phyloP scores from a whole-genome alignment of 148 eudicot genomes.

The Camellia sinensis region DNA sequence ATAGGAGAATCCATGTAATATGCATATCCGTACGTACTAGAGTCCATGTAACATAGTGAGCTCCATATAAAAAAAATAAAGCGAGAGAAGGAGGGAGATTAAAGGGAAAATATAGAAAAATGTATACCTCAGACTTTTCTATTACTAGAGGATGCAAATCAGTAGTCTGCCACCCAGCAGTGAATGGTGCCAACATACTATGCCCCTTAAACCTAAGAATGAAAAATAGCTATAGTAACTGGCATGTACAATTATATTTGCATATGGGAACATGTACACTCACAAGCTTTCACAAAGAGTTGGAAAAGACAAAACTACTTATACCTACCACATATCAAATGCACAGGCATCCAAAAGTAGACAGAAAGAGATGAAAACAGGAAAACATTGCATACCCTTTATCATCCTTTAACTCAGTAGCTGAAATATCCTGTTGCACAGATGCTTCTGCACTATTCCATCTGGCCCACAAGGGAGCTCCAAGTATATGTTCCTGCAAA shows the following conservation, averaged over 20 bases:
- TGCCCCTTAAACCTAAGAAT: constrained; percentile 76
- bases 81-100: not conserved
- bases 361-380: not conserved
- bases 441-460: constrained; percentile 40
- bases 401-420: constrained; percentile 23
- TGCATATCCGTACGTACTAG: no score
- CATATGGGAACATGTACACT: not conserved
- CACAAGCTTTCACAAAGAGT: not conserved
- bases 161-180: constrained; percentile 92
- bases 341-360: not conserved
- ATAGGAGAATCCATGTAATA: no score
- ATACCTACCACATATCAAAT: not conserved
- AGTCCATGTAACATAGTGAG: no score
- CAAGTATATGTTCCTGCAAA: constrained; percentile 23
- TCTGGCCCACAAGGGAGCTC: constrained; percentile 28
- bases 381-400: constrained; percentile 35
- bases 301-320: not conserved
- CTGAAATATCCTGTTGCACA: constrained; percentile 33
- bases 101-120: not conserved
- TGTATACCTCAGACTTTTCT: constrained; percentile 74
- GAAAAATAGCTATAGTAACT: not conserved
- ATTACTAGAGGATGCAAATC: constrained; percentile 80
- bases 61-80: not conserved
- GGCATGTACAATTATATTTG: not conserved
- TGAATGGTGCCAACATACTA: constrained; percentile 94